These are phyloP conservation scores for Cardamine resedifolia DNA, from an alignment of 345 rosid genomes.

Conservation along the genomic window DNA sequence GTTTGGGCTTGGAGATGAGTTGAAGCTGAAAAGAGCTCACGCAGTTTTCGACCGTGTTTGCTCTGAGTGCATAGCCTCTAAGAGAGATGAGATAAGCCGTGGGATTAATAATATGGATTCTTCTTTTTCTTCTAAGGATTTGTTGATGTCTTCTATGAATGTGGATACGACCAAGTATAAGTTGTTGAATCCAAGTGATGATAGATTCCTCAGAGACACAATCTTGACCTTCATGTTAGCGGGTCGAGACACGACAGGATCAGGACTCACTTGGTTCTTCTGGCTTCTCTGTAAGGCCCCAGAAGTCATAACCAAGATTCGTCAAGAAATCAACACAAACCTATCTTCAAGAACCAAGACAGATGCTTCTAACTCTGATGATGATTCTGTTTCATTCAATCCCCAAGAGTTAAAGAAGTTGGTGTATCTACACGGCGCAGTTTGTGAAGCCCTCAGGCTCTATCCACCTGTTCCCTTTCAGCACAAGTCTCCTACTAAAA, in stretches of 20 bases:
- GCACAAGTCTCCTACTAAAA: conserved; percentile 35
- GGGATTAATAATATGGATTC: neutral
- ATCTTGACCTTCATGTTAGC: conserved; percentile 43
- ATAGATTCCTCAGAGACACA: conserved; percentile 45
- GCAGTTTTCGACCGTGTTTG: conserved; percentile 34
- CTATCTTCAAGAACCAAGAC: neutral
- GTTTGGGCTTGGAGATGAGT: conserved; percentile 47
- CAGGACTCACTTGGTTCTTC: conserved; percentile 53
- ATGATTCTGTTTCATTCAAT: conserved; percentile 19
- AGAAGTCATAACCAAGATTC: conserved; percentile 35
- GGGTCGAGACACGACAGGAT: conserved; percentile 47
- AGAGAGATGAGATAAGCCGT: conserved; percentile 27
- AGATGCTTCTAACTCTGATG: neutral
- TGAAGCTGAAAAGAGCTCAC: conserved; percentile 42
- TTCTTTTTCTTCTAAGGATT: conserved; percentile 32
- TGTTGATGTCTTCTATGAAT: conserved; percentile 37
- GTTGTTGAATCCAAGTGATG: conserved; percentile 24
- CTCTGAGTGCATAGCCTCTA: conserved; percentile 27
- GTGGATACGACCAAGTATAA: conserved; percentile 29
- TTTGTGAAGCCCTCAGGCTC: conserved; percentile 47
- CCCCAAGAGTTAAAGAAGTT: conserved; percentile 26
- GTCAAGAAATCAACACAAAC: conserved; percentile 37
- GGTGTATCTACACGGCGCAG: conserved; percentile 47
- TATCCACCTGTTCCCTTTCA: conserved; percentile 49
- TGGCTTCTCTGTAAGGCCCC: conserved; percentile 45